Conservation (phyloP, 2,329 filamentous ascomycete species). For the Colletotrichum sp. region DNA sequence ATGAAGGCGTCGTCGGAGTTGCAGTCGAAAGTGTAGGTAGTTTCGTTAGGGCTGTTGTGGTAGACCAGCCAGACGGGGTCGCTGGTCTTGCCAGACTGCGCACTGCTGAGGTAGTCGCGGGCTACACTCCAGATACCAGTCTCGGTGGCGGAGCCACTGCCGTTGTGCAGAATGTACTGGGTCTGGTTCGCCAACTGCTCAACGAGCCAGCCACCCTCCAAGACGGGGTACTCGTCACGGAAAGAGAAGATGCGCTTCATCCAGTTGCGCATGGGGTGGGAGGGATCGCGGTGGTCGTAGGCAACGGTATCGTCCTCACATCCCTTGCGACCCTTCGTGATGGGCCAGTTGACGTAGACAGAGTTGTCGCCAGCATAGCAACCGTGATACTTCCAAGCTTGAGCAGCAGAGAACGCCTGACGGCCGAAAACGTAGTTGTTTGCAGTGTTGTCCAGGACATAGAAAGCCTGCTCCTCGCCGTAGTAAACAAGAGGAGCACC, state of each 20-base stretch:
- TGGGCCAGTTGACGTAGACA: conserved; percentile 63
- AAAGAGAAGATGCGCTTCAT: conserved; percentile 68
- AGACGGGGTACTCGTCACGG: conserved; percentile 57
- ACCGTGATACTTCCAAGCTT: conserved; percentile 69
- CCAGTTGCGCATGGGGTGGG: conserved; percentile 64
- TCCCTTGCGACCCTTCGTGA: conserved; percentile 56
- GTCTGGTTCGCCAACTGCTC: conserved; percentile 63
- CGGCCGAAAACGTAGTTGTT: conserved; percentile 70
- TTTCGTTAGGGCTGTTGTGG: conserved; percentile 51
- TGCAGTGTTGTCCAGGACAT: conserved; percentile 68
- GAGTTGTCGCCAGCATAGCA: conserved; percentile 63
- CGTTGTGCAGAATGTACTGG: conserved; percentile 52
- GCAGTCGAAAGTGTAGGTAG: conserved; percentile 64
- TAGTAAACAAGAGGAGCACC: conserved; percentile 65
- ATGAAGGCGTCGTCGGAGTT: conserved; percentile 53
- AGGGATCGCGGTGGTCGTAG: conserved; percentile 67
- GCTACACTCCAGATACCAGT: conserved; percentile 65
- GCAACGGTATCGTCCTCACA: conserved; percentile 63
- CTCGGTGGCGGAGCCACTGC: conserved; percentile 59
- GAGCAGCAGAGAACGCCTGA: conserved; percentile 64
- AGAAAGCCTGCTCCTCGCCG: conserved; percentile 72
- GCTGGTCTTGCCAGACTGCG: conserved; percentile 55
- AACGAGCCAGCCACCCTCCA: conserved; percentile 65
- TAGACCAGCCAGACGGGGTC: conserved; percentile 58
- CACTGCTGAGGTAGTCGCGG: conserved; percentile 50